Evolutionary conservation across 208 protist genomes (phyloP).

Genomic region (Trypanosoma melophagium): DNA sequence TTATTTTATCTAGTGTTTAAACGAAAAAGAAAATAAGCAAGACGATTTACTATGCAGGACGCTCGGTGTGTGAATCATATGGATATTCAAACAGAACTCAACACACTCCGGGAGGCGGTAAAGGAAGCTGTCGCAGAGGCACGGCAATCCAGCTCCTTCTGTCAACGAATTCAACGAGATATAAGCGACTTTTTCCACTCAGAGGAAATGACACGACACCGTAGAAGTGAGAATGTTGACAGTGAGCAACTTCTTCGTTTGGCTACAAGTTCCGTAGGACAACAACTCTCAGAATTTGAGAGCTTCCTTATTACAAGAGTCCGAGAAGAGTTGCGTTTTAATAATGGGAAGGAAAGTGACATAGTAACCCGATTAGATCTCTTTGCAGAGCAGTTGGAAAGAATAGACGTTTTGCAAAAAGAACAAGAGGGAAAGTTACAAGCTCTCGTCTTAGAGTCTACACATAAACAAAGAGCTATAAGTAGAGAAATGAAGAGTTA

Average conservation of each 20-base stretch:
- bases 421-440: slow-evolving; percentile 44
- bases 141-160: slow-evolving; percentile 25
- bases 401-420: slow-evolving; percentile 24
- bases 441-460: slow-evolving; percentile 40
- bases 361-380: no score
- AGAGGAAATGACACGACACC: slow-evolving; percentile 11
- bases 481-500: slow-evolving; percentile 33
- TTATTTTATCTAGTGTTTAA: no score
- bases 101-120: slow-evolving; percentile 17
- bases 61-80: slow-evolving; percentile 1
- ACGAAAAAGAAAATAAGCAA: background rate
- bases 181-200: slow-evolving; percentile 22
- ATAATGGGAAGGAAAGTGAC: background rate
- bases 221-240: background rate
- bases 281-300: slow-evolving; percentile 37
- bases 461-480: slow-evolving; percentile 16
- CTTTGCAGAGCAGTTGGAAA: background rate
- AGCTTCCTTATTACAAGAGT: slow-evolving; percentile 44
- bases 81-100: slow-evolving; percentile 7
- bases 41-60: background rate
- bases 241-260: background rate
- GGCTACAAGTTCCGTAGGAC: slow-evolving; percentile 9
- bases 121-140: slow-evolving; percentile 18
- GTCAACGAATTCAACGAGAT: slow-evolving; percentile 24
- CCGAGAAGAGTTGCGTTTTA: slow-evolving; percentile 18